Base-by-base conservation (phyloP, 768 basidiomycete genomes). In the Mrakia hoshinonis region DNA sequence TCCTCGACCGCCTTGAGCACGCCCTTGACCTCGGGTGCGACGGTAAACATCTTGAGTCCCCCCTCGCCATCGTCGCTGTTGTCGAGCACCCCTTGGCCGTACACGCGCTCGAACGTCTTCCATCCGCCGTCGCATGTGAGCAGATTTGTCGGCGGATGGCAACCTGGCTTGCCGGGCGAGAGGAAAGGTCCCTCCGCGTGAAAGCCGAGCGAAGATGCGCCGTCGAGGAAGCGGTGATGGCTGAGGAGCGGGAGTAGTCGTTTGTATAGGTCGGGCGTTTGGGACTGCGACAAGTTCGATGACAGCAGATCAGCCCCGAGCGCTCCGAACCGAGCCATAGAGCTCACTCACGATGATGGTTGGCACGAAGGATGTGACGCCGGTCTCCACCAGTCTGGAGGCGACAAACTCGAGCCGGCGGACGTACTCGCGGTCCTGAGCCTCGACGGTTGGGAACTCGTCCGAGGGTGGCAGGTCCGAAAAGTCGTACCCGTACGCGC, bases 171-270 rank as follows among this genome's bases (percentile, higher is more conserved):
- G n/a, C 84, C 83, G 49, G 85, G 80, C 68, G 91, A 87, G 52
- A 93, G 83, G 81, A 93, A 94, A 0, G 92, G 92, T 0, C 92
- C 92, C 79, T 95, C 92, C 34, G 85, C 89, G 74, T 95, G 92
- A 88, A 89, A 94, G 34, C 92, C 92, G 15, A 94, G 84, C 3
- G 92, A 79, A 43, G 85, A 87, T 0, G 92, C 91, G 12, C 68
- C 68, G 12, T 75, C 81, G 0, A 85, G 81, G 18, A 85, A 84
- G 18, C 86, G 85, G 76, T 85, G 86, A 0, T 90, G 90, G 46
- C 84, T 26, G 29, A 72, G 69, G 18, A 73, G 67, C 20, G 73
- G 71, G 3, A 74, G 55, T 22, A 74, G 54, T 22, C 39, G 64
- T 22, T 49, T 67, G 43, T 70, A 74, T 24, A 69, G 43, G 20